phyloP scores from a whole-genome alignment of 805 yeast genomes.

The Ogataea degrootiae region DNA sequence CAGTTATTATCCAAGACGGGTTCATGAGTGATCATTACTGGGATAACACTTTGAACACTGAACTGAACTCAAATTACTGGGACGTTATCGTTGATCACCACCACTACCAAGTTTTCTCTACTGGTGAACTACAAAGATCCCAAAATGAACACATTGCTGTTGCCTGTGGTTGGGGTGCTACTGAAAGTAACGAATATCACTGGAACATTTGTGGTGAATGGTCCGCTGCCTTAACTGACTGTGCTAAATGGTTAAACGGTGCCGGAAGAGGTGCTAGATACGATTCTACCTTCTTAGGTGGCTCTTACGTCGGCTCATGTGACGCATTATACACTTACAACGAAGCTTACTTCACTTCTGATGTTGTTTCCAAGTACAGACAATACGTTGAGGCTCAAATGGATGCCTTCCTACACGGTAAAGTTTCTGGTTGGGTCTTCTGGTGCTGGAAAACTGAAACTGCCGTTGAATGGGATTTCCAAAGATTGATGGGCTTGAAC shows the following conservation, averaged over 20 bases:
- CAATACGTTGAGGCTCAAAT: conserved; percentile 83
- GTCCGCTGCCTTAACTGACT: conserved; percentile 89
- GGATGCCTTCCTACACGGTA: conserved; percentile 56
- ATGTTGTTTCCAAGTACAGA: conserved; percentile 54
- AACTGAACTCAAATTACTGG: conserved; percentile 33
- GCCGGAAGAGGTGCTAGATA: conserved; percentile 78
- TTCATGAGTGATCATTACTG: conserved; percentile 56
- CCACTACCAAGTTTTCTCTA: conserved; percentile 80
- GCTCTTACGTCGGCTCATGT: conserved; percentile 58
- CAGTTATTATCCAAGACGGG: conserved; percentile 73
- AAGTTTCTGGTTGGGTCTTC: conserved; percentile 81
- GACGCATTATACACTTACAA: conserved; percentile 39
- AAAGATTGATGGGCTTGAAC: conserved; percentile 48
- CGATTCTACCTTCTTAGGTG: conserved; percentile 49
- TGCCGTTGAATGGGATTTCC: conserved; percentile 83
- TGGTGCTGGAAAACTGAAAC: conserved; percentile 92
- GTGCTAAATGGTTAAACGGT: conserved; percentile 86
- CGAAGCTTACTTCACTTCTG: conserved; percentile 50
- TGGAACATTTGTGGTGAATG: conserved; percentile 86
- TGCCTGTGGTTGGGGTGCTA: conserved; percentile 41
- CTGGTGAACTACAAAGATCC: conserved; percentile 51
- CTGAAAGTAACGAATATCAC: conserved; percentile 48
- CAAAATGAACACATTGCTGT: conserved; percentile 62
- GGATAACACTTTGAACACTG: conserved; percentile 48
- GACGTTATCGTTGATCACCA: conserved; percentile 83